phyloP scores from a whole-genome alignment of 768 basidiomycete species.

The Arthromyces matolae region DNA sequence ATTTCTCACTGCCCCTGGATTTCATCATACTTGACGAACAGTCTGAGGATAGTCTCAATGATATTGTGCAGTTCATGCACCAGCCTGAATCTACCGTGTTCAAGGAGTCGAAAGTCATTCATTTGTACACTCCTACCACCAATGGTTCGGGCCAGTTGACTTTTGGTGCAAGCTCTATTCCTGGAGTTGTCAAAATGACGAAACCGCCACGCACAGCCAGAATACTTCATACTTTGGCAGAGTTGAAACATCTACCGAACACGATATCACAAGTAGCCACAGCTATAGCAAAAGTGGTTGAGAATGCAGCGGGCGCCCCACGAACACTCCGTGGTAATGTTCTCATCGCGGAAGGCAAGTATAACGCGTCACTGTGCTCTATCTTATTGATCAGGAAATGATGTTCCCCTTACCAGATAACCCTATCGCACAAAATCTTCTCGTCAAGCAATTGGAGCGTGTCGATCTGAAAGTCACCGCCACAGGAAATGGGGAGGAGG shows the following conservation, averaged over 20 bases:
- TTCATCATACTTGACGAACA: constrained; percentile 70
- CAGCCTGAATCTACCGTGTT: constrained; percentile 35
- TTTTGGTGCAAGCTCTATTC: constrained; percentile 45
- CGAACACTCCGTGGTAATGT: constrained; percentile 63
- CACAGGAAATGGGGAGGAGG: constrained; percentile 67
- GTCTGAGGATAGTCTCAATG: constrained; percentile 53
- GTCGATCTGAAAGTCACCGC: constrained; percentile 57
- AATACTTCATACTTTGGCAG: constrained; percentile 59
- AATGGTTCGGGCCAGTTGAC: constrained; percentile 50
- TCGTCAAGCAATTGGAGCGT: constrained; percentile 64
- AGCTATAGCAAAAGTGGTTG: constrained; percentile 40
- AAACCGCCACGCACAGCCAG: constrained; percentile 65
- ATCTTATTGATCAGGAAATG: no score
- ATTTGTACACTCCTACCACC: constrained; percentile 69
- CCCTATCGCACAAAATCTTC: constrained; percentile 61
- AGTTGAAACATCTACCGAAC: constrained; percentile 50
- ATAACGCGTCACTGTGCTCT: neutral
- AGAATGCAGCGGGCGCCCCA: constrained; percentile 43
- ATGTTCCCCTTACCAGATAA: constrained; percentile 45
- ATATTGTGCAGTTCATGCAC: constrained; percentile 48
- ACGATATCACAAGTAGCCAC: constrained; percentile 34
- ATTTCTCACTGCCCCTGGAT: constrained; percentile 40
- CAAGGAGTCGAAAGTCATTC: constrained; percentile 59
- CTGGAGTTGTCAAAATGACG: constrained; percentile 63
- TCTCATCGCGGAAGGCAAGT: constrained; percentile 66